Conservation (phyloP, 305 asterid genomes). For the Caryopteris hybrid region DNA sequence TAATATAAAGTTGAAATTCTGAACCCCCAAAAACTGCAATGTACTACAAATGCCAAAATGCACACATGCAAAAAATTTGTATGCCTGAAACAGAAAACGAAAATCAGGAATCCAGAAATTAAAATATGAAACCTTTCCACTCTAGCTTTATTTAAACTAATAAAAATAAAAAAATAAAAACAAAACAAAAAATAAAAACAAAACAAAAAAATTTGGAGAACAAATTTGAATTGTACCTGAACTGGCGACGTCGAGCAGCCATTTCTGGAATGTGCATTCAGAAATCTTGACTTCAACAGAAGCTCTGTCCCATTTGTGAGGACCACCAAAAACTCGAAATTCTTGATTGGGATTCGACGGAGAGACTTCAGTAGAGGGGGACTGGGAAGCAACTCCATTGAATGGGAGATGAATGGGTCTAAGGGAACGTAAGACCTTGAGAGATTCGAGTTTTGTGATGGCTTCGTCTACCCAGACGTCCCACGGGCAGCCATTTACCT, state of each 20-base stretch:
- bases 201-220: background rate
- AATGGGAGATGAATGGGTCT: slow-evolving; percentile 67
- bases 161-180: no score
- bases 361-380: slow-evolving; percentile 7
- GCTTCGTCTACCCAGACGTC: slow-evolving; percentile 71
- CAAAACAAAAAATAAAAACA: no score
- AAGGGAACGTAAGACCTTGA: slow-evolving; percentile 74
- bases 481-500: slow-evolving; percentile 39
- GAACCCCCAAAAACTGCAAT: background rate
- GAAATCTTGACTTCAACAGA: slow-evolving; percentile 67
- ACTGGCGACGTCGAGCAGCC: slow-evolving; percentile 77
- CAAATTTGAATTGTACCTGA: slow-evolving; percentile 38
- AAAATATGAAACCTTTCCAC: no score
- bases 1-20: background rate
- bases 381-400: background rate
- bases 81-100: background rate
- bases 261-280: slow-evolving; percentile 69
- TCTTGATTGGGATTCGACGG: slow-evolving; percentile 15
- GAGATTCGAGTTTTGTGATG: slow-evolving; percentile 50
- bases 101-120: no score
- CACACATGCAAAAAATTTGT: background rate
- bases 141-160: no score
- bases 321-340: slow-evolving; percentile 45
- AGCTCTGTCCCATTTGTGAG: slow-evolving; percentile 76
- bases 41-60: background rate